These are phyloP conservation scores for Lepidium didymum DNA, from an alignment of 345 rosid genomes.

Conservation along the genomic window DNA sequence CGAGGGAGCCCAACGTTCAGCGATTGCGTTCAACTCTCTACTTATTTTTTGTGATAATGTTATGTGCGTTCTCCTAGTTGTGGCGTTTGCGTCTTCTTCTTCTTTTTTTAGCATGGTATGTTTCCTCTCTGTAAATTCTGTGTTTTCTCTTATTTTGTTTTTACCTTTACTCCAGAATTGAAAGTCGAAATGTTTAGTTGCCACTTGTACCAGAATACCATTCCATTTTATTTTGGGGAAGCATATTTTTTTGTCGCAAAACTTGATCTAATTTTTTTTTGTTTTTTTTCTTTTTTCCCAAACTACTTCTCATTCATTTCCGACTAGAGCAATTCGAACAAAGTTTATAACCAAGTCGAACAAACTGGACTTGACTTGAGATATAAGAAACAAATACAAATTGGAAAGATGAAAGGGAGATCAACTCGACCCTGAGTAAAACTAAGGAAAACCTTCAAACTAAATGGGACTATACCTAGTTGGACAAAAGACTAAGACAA, in stretches of 20 bases:
- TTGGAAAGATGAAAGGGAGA: no score
- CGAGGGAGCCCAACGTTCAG: not conserved
- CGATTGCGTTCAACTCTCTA: not conserved
- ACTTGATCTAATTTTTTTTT: not conserved
- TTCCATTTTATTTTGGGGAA: not conserved
- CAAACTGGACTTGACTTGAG: no score
- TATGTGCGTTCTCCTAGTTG: not conserved
- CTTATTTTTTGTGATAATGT: not conserved
- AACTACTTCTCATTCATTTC: no score
- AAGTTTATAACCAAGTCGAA: no score
- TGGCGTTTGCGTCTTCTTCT: constrained; percentile 16
- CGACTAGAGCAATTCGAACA: no score
- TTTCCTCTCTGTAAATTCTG: constrained; percentile 17
- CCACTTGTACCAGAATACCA: not conserved
- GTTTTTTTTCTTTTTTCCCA: no score
- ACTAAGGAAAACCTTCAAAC: no score
- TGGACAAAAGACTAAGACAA: no score
- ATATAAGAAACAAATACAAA: no score
- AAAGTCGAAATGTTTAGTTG: not conserved
- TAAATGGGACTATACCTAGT: no score
- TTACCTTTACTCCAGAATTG: not conserved
- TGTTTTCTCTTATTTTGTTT: not conserved
- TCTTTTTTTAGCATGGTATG: not conserved
- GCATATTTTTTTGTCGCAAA: not conserved
- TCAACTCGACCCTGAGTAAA: no score